Evolutionary conservation across 768 basidiomycete species (phyloP).

Genomic region (Mycena venus): DNA sequence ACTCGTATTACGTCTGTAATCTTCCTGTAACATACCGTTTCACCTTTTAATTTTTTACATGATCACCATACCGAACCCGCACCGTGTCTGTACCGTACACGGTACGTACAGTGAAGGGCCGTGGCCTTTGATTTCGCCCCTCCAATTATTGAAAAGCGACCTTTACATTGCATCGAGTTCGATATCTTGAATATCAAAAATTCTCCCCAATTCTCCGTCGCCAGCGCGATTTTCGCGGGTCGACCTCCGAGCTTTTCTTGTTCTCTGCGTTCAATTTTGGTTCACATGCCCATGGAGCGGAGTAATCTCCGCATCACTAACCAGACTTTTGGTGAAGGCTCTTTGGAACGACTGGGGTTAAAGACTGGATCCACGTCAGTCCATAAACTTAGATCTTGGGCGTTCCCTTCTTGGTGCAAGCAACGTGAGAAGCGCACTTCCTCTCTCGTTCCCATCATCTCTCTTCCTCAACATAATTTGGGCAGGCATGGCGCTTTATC

Average conservation of each 20-base stretch:
- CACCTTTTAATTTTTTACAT: too few species aligned
- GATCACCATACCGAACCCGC: too few species aligned
- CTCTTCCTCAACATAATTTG: neutral
- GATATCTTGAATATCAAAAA: neutral
- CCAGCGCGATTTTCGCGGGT: conserved; percentile 21
- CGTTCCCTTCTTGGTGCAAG: neutral
- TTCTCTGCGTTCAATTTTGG: neutral
- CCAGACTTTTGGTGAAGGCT: neutral
- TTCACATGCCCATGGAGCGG: conserved; percentile 23
- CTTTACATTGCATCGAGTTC: too few species aligned
- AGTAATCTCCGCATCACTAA: conserved; percentile 9
- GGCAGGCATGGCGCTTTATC: neutral
- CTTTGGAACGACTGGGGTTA: neutral
- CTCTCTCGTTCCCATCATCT: conserved; percentile 2
- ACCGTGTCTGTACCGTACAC: too few species aligned
- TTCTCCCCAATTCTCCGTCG: conserved; percentile 15
- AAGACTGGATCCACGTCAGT: conserved; percentile 3
- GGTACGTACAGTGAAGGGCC: too few species aligned
- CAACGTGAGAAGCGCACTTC: conserved; percentile 22
- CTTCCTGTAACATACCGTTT: too few species aligned
- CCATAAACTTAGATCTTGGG: neutral
- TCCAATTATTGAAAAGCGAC: too few species aligned
- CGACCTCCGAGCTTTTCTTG: conserved; percentile 12
- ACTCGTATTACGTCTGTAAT: too few species aligned
- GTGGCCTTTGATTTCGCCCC: too few species aligned